phyloP scores from a whole-genome alignment of 2,329 filamentous ascomycete genomes.

The Ophiostoma fasciatum region DNA sequence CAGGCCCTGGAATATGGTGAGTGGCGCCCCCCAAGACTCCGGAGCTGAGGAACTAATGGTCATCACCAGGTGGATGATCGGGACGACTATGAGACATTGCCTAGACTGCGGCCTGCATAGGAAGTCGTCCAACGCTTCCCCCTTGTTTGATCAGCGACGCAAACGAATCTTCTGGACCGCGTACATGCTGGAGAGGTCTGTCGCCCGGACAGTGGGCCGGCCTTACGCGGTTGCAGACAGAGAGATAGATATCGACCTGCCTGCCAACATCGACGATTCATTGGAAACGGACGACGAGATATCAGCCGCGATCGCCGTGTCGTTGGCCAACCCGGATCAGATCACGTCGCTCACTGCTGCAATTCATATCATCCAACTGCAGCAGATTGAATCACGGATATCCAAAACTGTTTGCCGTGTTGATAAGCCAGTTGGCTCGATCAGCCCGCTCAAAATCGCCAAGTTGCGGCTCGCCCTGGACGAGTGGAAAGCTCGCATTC shows the following conservation, averaged over 20 bases:
- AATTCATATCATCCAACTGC: constrained; percentile 4
- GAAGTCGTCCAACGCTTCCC: background rate
- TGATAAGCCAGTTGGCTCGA: constrained; percentile 1
- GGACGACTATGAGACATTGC: constrained; percentile 4
- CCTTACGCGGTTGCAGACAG: constrained; percentile 1
- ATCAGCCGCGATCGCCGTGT: background rate
- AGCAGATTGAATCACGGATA: constrained; percentile 2
- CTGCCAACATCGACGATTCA: constrained; percentile 3
- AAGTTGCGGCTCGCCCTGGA: constrained; percentile 1
- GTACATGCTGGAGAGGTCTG: constrained; percentile 4
- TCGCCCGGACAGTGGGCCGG: constrained; percentile 2
- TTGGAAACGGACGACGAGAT: constrained; percentile 3
- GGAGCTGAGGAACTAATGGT: background rate
- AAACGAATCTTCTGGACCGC: constrained; percentile 6
- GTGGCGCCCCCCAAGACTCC: background rate
- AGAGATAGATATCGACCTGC: constrained; percentile 4
- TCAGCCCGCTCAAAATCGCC: constrained; percentile 1
- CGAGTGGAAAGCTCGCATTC: constrained; percentile 2
- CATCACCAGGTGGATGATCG: constrained; percentile 4
- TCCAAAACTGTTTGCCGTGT: constrained; percentile 1
- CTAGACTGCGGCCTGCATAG: constrained; percentile 2
- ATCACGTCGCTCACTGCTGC: constrained; percentile 3
- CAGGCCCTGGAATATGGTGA: constrained; percentile 3
- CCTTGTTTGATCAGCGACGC: constrained; percentile 1
- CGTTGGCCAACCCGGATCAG: background rate